Conservation (phyloP, 2,329 filamentous ascomycete species). For the Rutstroemia sp. region DNA sequence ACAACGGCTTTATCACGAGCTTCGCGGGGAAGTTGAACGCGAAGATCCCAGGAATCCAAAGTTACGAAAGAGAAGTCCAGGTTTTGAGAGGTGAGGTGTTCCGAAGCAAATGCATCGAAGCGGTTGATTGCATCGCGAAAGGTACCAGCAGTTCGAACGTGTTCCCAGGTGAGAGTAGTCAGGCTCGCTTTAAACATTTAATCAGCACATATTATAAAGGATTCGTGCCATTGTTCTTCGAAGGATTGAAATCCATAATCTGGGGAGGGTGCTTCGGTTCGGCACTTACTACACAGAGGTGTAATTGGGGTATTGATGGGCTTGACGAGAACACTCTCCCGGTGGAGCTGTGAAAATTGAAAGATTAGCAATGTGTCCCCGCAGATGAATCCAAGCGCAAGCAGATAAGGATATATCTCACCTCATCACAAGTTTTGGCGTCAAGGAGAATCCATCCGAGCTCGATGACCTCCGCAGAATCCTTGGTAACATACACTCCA, state of each 20-base stretch:
- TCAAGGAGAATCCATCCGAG: conserved; percentile 96
- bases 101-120: conserved; percentile 88
- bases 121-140: conserved; percentile 95
- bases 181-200: conserved; percentile 63
- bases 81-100: conserved; percentile 85
- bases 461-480: conserved; percentile 98
- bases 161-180: conserved; percentile 97
- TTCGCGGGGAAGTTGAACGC: conserved; percentile 94
- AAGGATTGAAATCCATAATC: conserved; percentile 3
- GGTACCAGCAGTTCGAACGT: conserved; percentile 93
- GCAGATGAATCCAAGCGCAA: conserved; percentile 1
- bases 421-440: conserved; percentile 86
- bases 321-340: conserved; percentile 94
- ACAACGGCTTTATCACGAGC: conserved; percentile 98
- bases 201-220: conserved; percentile 15
- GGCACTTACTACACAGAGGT: conserved; percentile 88
- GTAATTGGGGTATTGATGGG: conserved; percentile 98
- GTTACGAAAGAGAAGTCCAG: conserved; percentile 98
- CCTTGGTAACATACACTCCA: conserved; percentile 98
- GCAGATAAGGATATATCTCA: conserved; percentile 38
- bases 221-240: neutral
- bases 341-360: conserved; percentile 60
- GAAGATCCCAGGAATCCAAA: conserved; percentile 95
- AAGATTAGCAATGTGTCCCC: conserved; percentile 17
- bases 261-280: neutral